A percentile compares a stretch with the other conserved stretches of the same genome.
phyloP scores from a whole-genome alignment of 2,329 filamentous ascomycete genomes.

The Cordyceps sp. region DNA sequence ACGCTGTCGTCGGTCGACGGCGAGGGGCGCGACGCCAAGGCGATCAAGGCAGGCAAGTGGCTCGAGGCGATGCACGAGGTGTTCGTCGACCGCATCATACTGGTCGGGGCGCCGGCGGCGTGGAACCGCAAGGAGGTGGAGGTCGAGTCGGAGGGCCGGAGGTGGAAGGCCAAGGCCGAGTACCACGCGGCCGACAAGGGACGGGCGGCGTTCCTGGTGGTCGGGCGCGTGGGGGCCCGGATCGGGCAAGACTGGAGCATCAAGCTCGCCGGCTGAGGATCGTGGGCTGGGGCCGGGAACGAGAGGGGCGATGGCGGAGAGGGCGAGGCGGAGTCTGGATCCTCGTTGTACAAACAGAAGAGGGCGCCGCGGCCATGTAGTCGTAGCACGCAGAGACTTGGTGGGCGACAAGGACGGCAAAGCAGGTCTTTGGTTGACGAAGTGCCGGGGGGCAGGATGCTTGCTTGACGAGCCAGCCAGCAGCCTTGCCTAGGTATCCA shows the following conservation, averaged over 20 bases:
- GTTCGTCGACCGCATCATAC: conserved; percentile 64
- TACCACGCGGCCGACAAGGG: conserved; percentile 33
- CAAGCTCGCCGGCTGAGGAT: conserved; percentile 9
- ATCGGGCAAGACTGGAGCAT: conserved; percentile 39
- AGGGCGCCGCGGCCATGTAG: too few species aligned
- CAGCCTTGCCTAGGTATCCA: too few species aligned
- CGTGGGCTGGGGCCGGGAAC: too few species aligned
- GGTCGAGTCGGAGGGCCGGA: conserved; percentile 35
- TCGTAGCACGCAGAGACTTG: too few species aligned
- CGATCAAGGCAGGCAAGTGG: conserved; percentile 48
- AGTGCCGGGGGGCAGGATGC: too few species aligned
- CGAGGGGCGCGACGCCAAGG: conserved; percentile 33
- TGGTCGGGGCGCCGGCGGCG: conserved; percentile 59
- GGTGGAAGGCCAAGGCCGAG: conserved; percentile 40
- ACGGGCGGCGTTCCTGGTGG: conserved; percentile 32
- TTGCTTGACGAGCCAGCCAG: too few species aligned
- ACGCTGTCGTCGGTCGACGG: conserved; percentile 56
- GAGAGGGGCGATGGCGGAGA: too few species aligned
- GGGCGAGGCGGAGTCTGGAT: too few species aligned
- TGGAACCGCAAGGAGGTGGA: conserved; percentile 52
- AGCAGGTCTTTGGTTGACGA: too few species aligned
- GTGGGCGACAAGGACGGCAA: too few species aligned
- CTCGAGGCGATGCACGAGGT: conserved; percentile 66
- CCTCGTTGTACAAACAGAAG: too few species aligned
- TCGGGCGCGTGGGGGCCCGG: conserved; percentile 32